Percentiles rank a stretch among this genome's conserved stretches.
phyloP scores from a whole-genome alignment of 345 rosid genomes.

The Barbarea vulgaris region DNA sequence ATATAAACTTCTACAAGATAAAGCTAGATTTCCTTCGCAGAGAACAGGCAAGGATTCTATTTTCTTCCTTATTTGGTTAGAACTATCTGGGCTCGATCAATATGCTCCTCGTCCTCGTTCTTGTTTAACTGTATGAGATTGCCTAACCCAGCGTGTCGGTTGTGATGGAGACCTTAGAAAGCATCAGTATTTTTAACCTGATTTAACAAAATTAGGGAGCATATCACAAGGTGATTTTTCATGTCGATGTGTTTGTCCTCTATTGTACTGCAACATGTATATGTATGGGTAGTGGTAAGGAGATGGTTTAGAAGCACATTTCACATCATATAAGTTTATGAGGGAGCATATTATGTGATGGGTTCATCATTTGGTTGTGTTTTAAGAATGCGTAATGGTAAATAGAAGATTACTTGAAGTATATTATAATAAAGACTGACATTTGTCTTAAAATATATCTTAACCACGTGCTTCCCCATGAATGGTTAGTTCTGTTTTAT shows the following conservation, averaged over 20 bases:
- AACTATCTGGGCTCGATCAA: constrained; percentile 5
- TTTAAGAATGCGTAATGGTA: not conserved
- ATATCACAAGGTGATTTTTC: constrained; percentile 14
- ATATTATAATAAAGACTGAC: not conserved
- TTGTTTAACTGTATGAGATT: constrained; percentile 18
- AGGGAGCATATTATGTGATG: constrained; percentile 12
- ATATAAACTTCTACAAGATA: constrained; percentile 71
- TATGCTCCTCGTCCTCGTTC: constrained; percentile 3
- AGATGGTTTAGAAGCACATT: constrained; percentile 22
- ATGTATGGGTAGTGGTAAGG: constrained; percentile 16
- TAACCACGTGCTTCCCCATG: not conserved
- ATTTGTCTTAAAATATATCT: constrained; percentile 18
- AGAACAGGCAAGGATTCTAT: constrained; percentile 59
- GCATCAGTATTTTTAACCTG: constrained; percentile 14
- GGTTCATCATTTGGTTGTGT: not conserved
- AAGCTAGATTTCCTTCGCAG: constrained; percentile 70
- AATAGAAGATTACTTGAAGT: constrained; percentile 11
- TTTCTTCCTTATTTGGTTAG: not conserved
- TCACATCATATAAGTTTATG: not conserved
- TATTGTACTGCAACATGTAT: not conserved
- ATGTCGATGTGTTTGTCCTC: constrained; percentile 5
- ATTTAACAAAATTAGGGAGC: constrained; percentile 12
- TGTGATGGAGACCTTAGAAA: constrained; percentile 15
- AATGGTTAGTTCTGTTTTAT: constrained; percentile 4
- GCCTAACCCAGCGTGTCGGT: constrained; percentile 18